A percentile compares a stretch with the other conserved stretches of the same genome.
These are phyloP conservation scores for Boeremia exigua DNA, from an alignment of 2,329 filamentous ascomycete genomes.

Conservation along the genomic window DNA sequence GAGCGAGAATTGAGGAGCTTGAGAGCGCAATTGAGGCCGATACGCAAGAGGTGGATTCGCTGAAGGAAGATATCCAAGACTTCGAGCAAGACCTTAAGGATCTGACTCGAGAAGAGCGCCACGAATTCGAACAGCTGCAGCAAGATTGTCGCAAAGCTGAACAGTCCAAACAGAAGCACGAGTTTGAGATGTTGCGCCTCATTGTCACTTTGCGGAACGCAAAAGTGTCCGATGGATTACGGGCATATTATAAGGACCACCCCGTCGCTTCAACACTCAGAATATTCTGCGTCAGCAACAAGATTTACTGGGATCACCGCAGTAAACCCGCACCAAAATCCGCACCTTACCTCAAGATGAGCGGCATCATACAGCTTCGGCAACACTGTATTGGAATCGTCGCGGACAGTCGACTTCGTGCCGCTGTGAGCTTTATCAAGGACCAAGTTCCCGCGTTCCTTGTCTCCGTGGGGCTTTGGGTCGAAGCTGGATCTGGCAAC, in stretches of 20 bases:
- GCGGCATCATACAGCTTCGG: slow-evolving; percentile 52
- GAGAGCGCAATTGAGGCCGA: slow-evolving; percentile 9
- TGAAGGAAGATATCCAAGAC: slow-evolving; percentile 9
- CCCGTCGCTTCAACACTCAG: slow-evolving; percentile 31
- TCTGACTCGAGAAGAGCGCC: slow-evolving; percentile 22
- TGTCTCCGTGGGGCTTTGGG: slow-evolving; percentile 53
- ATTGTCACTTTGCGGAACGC: slow-evolving; percentile 51
- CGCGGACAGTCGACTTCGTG: slow-evolving; percentile 50
- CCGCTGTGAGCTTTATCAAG: slow-evolving; percentile 48
- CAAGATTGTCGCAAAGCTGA: too few relatives aligned
- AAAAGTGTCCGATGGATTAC: slow-evolving; percentile 40
- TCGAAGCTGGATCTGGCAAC: slow-evolving; percentile 51
- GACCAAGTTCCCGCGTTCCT: slow-evolving; percentile 53
- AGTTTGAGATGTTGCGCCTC: slow-evolving; percentile 15
- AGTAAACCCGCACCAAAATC: slow-evolving; percentile 27
- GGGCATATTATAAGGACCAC: slow-evolving; percentile 33
- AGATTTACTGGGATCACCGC: slow-evolving; percentile 51
- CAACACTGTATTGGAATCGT: slow-evolving; percentile 56
- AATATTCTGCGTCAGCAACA: slow-evolving; percentile 57
- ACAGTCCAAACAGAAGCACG: too few relatives aligned
- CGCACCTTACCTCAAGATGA: slow-evolving; percentile 48
- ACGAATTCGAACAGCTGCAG: too few relatives aligned
- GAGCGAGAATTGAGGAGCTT: slow-evolving; percentile 14
- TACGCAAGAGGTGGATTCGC: slow-evolving; percentile 11
- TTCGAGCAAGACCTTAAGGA: slow-evolving; percentile 4